These are phyloP conservation scores for Trichoderma cornu-damae DNA, from an alignment of 2,329 filamentous ascomycete genomes.

Conservation along the genomic window DNA sequence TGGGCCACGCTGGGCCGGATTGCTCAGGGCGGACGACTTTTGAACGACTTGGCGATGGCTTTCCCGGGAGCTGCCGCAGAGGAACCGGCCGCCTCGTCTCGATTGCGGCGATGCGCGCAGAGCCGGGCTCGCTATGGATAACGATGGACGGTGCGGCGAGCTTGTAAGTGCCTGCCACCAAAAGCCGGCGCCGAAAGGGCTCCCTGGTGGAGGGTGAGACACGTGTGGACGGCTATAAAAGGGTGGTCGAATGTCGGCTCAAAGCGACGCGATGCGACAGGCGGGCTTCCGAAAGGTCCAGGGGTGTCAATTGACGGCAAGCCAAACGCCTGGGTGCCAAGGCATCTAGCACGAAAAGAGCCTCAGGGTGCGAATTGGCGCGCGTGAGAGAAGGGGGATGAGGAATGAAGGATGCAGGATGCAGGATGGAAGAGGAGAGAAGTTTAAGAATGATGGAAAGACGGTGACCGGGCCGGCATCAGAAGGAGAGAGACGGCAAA, in stretches of 20 bases:
- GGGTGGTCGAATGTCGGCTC: slow-evolving; percentile 18
- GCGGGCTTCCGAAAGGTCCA: slow-evolving; percentile 2
- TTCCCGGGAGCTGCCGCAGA: neutral
- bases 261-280: slow-evolving; percentile 18
- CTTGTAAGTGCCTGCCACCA: slow-evolving; percentile 2
- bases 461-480: slow-evolving; percentile 10
- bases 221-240: slow-evolving; percentile 22
- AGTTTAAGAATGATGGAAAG: neutral
- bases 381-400: neutral
- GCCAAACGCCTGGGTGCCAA: neutral
- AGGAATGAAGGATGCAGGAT: neutral
- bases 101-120: slow-evolving; percentile 5
- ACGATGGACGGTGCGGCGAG: neutral
- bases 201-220: slow-evolving; percentile 19
- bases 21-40: neutral
- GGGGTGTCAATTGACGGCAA: slow-evolving; percentile 17
- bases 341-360: neutral
- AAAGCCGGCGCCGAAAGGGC: slow-evolving; percentile 2
- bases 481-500: neutral
- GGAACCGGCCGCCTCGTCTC: neutral
- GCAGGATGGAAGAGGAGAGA: neutral
- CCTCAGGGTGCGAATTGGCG: neutral
- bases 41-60: neutral
- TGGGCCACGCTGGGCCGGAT: slow-evolving; percentile 6
- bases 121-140: neutral